phyloP scores from a whole-genome alignment of 78 protist genomes.

The Speleostelium caveatum region DNA sequence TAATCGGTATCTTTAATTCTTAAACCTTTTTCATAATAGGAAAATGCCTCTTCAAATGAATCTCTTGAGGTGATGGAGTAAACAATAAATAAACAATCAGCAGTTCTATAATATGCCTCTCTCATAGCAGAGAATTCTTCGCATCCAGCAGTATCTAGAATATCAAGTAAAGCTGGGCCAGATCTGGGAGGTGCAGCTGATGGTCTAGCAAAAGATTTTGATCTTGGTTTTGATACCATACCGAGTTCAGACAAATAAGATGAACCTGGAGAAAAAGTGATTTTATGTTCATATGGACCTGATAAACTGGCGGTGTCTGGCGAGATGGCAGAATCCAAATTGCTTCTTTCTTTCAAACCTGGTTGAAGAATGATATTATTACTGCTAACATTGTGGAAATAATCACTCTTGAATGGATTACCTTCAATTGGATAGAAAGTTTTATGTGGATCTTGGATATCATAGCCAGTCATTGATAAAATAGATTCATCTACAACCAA shows the following conservation, averaged over 20 bases:
- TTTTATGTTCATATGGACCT: not conserved
- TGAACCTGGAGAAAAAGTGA: not conserved
- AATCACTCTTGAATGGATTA: slow-evolving; percentile 15
- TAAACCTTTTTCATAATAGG: slow-evolving; percentile 13
- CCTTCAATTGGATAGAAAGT: slow-evolving; percentile 45
- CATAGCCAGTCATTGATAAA: slow-evolving; percentile 25
- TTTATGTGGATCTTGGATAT: slow-evolving; percentile 37
- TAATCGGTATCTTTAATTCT: slow-evolving; percentile 30
- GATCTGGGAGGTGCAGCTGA: not conserved
- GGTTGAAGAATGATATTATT: slow-evolving; percentile 37
- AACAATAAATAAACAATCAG: slow-evolving; percentile 71
- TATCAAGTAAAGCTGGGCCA: slow-evolving; percentile 82
- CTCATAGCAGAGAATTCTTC: slow-evolving; percentile 93
- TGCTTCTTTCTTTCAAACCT: not conserved
- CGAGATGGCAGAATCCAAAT: not conserved
- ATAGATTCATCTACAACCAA: slow-evolving; percentile 69
- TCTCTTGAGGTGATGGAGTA: slow-evolving; percentile 34
- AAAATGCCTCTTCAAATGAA: slow-evolving; percentile 21
- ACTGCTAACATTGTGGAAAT: slow-evolving; percentile 4
- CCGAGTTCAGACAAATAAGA: not conserved
- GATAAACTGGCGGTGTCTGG: not conserved
- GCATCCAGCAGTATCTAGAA: slow-evolving; percentile 98
- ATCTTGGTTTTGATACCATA: not conserved
- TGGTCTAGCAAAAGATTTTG: too few species aligned
- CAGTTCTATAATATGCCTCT: slow-evolving; percentile 81